Percentiles rank a stretch among this genome's conserved stretches.
These are phyloP conservation scores for Fusarium sp. DNA, from an alignment of 2,329 filamentous ascomycete genomes.

Conservation along the genomic window DNA sequence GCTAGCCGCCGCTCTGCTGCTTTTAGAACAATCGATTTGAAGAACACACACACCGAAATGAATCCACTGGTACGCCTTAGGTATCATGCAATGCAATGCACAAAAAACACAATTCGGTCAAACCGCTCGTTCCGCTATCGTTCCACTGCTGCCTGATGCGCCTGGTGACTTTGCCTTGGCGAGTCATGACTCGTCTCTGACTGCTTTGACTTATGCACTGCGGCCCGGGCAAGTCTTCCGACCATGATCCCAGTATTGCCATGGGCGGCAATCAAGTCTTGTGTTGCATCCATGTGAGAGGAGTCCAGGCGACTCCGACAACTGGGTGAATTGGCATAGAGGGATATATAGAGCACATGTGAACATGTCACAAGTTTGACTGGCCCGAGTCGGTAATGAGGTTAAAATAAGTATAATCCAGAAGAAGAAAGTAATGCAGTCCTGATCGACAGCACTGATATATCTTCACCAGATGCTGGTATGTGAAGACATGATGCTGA, in stretches of 20 bases:
- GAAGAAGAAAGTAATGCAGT: not conserved
- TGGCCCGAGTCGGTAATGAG: conserved; percentile 3
- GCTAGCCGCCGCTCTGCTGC: conserved; percentile 15
- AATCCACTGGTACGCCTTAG: conserved; percentile 38
- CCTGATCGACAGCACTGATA: not conserved
- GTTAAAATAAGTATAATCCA: conserved; percentile 6
- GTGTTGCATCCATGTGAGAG: not conserved
- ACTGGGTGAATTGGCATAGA: not conserved
- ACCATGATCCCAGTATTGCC: conserved; percentile 2
- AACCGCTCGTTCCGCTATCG: conserved; percentile 6
- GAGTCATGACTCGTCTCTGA: conserved; percentile 27
- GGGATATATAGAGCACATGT: conserved; percentile 11
- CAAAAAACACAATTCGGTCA: conserved; percentile 27
- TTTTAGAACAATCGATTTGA: conserved; percentile 10
- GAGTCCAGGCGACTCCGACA: not conserved
- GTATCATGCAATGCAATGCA: conserved; percentile 41
- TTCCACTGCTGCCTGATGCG: conserved; percentile 23
- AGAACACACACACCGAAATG: conserved; percentile 2
- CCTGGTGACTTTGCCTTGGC: conserved; percentile 10
- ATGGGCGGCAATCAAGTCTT: conserved; percentile 1
- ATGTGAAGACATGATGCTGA: conserved; percentile 2
- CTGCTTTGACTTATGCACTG: conserved; percentile 12
- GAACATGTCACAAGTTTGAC: conserved; percentile 7
- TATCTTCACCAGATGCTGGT: not conserved
- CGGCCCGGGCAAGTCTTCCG: not conserved